Evolutionary conservation across 2,329 filamentous ascomycete genomes (phyloP).

Genomic region (Macrophomina pseudophaseolina): DNA sequence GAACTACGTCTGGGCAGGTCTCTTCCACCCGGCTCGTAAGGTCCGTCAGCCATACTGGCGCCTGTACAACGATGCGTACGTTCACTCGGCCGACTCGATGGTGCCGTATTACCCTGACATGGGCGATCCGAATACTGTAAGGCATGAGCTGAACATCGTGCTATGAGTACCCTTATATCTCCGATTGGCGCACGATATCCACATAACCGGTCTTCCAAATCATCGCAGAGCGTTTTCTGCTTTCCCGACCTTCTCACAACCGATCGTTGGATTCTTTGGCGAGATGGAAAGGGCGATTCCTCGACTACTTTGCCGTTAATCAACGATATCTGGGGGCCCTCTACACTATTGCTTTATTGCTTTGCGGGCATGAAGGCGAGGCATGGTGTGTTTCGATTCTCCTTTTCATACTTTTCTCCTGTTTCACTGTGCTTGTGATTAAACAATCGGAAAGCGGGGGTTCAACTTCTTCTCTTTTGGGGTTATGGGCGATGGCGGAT

Average conservation of each 20-base stretch:
- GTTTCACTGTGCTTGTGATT: neutral
- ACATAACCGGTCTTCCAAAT: neutral
- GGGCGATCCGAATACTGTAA: conserved; percentile 77
- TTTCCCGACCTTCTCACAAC: neutral
- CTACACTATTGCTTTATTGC: neutral
- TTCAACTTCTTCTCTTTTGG: neutral
- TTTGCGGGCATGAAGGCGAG: conserved; percentile 4
- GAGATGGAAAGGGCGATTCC: neutral
- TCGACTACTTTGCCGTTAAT: neutral
- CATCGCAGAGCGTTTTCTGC: neutral
- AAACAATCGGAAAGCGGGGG: conserved; percentile 1
- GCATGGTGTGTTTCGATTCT: neutral
- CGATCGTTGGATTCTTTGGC: neutral
- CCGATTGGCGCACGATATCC: neutral
- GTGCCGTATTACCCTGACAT: conserved; percentile 93
- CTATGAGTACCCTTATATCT: conserved; percentile 58
- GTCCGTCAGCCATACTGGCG: conserved; percentile 95
- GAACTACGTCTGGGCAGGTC: conserved; percentile 97
- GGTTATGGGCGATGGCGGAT: neutral
- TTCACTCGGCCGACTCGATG: conserved; percentile 89
- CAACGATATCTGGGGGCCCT: neutral
- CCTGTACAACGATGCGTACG: conserved; percentile 95
- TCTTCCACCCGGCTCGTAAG: conserved; percentile 96
- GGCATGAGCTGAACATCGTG: conserved; percentile 82
- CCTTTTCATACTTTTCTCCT: too few relatives aligned